A percentile compares a stretch with the other conserved stretches of the same genome.
Evolutionary conservation across 768 basidiomycete species (phyloP).

Genomic region (Russula lepida): DNA sequence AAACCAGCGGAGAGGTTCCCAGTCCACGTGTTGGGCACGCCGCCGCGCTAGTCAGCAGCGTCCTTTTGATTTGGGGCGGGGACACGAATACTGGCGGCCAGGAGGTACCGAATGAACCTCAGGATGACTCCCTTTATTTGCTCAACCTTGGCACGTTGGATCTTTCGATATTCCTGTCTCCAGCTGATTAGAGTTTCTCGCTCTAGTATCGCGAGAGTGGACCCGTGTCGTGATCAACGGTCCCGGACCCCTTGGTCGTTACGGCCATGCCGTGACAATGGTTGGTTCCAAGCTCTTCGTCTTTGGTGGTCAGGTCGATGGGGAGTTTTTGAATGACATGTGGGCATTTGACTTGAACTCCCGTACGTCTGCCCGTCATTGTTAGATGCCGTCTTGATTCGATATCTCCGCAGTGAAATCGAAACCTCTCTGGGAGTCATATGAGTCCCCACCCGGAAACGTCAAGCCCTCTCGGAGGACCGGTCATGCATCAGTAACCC

Average conservation of each 20-base stretch:
- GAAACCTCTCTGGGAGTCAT: constrained; percentile 78
- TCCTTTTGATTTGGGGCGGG: constrained; percentile 96
- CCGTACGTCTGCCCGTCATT: constrained; percentile 41
- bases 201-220: constrained; percentile 87
- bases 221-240: constrained; percentile 75
- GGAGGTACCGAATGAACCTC: constrained; percentile 55
- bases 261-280: constrained; percentile 95
- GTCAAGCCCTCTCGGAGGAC: constrained; percentile 76
- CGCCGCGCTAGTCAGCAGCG: constrained; percentile 89
- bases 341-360: constrained; percentile 96
- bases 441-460: constrained; percentile 46
- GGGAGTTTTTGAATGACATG: constrained; percentile 88
- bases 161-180: not conserved
- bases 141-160: constrained; percentile 76
- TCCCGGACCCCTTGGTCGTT: constrained; percentile 75
- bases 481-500: constrained; percentile 82
- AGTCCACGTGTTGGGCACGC: constrained; percentile 93
- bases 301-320: constrained; percentile 95
- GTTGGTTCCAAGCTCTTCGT: constrained; percentile 85
- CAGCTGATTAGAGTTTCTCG: not conserved
- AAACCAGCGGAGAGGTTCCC: constrained; percentile 85
- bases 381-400: constrained; percentile 4
- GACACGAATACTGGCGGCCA: constrained; percentile 80
- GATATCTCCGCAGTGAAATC: constrained; percentile 53
- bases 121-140: constrained; percentile 90